Percentiles rank a stretch among this genome's conserved stretches.
These are phyloP conservation scores for Astrephomene gubernaculifera DNA, from an alignment of 139 green algal genomes.

Conservation along the genomic window DNA sequence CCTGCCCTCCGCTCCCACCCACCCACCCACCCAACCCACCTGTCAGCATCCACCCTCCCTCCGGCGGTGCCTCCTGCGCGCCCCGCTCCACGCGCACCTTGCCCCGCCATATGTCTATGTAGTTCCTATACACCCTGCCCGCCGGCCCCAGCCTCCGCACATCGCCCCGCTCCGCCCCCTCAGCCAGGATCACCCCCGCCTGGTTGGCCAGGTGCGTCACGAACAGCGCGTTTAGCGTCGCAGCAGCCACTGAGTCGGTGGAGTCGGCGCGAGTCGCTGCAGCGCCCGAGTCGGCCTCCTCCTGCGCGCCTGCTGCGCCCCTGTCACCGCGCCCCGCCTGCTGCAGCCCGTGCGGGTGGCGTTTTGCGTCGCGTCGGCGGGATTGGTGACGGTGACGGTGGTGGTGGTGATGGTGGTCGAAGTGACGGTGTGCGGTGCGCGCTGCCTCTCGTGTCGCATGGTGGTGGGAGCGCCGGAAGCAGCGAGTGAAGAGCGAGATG, in stretches of 20 bases:
- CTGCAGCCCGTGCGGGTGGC: too few species aligned
- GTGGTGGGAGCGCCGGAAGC: slow-evolving; percentile 33
- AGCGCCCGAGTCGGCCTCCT: not conserved
- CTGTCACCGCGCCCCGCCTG: too few species aligned
- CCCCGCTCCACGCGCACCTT: not conserved
- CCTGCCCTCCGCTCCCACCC: not conserved
- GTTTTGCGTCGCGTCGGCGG: too few species aligned
- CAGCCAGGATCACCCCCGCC: slow-evolving; percentile 31
- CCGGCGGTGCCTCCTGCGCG: not conserved
- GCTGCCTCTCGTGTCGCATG: too few species aligned
- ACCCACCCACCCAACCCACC: not conserved
- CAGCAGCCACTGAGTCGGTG: not conserved
- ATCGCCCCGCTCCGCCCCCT: not conserved
- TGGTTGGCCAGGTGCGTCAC: slow-evolving; percentile 37
- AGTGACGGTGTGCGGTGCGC: too few species aligned
- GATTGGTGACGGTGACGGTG: not conserved
- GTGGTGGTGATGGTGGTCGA: too few species aligned
- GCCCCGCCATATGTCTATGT: slow-evolving; percentile 13
- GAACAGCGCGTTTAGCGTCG: slow-evolving; percentile 31
- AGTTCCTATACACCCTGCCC: slow-evolving; percentile 20
- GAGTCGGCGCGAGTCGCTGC: too few species aligned
- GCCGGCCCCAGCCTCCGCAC: slow-evolving; percentile 1
- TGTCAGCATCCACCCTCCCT: not conserved
- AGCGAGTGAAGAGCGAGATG: not conserved
- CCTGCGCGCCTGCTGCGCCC: not conserved